Conservation (phyloP, 495 filamentous ascomycete genomes). For the Penicillium verhagenii region DNA sequence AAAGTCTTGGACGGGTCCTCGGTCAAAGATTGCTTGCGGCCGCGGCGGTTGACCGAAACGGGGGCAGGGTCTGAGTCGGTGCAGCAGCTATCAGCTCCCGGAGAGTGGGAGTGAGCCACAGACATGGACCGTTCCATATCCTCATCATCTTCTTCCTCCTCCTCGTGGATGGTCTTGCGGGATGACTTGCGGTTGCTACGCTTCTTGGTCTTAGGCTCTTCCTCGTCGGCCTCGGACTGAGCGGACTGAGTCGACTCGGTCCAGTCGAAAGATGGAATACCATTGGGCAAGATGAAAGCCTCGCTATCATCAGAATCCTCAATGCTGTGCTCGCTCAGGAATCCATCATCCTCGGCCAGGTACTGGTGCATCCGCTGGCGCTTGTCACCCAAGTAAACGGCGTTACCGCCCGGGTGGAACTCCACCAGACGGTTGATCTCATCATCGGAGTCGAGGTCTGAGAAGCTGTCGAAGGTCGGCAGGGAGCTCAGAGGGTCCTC, state of each 20-base stretch:
- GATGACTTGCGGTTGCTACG: constrained; percentile 43
- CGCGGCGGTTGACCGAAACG: constrained; percentile 81
- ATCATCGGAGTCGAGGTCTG: constrained; percentile 90
- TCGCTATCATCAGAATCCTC: constrained; percentile 71
- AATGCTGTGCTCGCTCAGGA: constrained; percentile 72
- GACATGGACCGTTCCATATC: constrained; percentile 30
- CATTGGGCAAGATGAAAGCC: constrained; percentile 54
- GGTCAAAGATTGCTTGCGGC: constrained; percentile 96
- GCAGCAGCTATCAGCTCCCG: constrained; percentile 8
- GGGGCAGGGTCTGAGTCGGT: constrained; percentile 45
- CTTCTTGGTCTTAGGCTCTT: constrained; percentile 62
- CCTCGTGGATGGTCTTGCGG: constrained; percentile 52
- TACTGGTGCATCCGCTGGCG: constrained; percentile 70
- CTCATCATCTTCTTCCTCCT: no score
- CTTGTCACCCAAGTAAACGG: constrained; percentile 69
- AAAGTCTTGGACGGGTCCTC: constrained; percentile 99
- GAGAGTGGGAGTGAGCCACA: constrained; percentile 13
- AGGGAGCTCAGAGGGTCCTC: constrained; percentile 59
- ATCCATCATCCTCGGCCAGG: constrained; percentile 69
- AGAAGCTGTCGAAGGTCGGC: constrained; percentile 78
- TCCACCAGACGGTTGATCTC: constrained; percentile 79
- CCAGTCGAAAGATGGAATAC: constrained; percentile 42
- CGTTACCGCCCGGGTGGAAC: constrained; percentile 57
- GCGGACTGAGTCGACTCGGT: constrained; percentile 27
- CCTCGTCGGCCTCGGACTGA: constrained; percentile 25